Percentiles rank a stretch among this genome's conserved stretches.
phyloP scores from a whole-genome alignment of 1,139 yeast species.

The Pichia sp. region DNA sequence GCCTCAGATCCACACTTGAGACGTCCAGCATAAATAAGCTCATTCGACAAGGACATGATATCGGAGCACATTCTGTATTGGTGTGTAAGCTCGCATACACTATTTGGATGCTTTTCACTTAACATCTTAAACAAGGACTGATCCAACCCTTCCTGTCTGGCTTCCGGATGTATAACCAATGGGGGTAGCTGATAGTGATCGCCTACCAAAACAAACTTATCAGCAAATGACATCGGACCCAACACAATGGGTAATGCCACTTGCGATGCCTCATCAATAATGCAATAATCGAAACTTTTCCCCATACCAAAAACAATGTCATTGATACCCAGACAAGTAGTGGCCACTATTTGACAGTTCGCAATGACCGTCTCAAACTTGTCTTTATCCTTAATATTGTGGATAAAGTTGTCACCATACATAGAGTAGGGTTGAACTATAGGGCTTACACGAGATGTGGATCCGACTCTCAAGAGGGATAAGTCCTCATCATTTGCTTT shows the following conservation, averaged over 20 bases:
- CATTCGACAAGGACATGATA: constrained; percentile 77
- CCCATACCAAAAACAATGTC: constrained; percentile 54
- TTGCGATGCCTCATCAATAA: constrained; percentile 95
- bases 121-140: constrained; percentile 68
- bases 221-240: constrained; percentile 77
- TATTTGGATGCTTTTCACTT: constrained; percentile 63
- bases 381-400: constrained; percentile 34
- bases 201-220: constrained; percentile 83
- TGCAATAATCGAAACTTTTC: constrained; percentile 78
- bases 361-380: constrained; percentile 42
- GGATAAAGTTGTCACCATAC: constrained; percentile 28
- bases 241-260: constrained; percentile 84
- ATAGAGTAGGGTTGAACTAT: constrained; percentile 52
- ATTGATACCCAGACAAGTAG: constrained; percentile 76
- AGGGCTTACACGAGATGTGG: constrained; percentile 51
- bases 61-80: constrained; percentile 94
- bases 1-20: constrained; percentile 64
- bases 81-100: constrained; percentile 65
- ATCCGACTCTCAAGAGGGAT: constrained; percentile 54
- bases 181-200: constrained; percentile 94
- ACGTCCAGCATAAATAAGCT: constrained; percentile 65
- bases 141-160: constrained; percentile 59
- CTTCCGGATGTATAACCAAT: constrained; percentile 55
- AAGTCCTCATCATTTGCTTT: constrained; percentile 28
- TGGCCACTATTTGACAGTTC: constrained; percentile 71